Conservation (phyloP, 2,329 filamentous ascomycete genomes). For the Daldinia sp. region DNA sequence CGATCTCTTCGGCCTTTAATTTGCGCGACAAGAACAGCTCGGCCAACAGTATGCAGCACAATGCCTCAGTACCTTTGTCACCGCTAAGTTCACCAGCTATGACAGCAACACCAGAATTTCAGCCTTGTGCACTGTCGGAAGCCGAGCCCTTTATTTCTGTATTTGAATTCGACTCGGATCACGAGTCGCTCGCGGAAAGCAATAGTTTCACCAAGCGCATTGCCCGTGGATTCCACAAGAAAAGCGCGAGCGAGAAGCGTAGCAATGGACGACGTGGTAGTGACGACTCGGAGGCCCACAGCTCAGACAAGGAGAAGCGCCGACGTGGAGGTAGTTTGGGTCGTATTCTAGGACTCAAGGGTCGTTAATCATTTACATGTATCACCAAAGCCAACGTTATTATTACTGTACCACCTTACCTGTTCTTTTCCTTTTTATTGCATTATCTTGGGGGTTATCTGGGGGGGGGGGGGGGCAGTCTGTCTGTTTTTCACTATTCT, state of each 20-base stretch:
- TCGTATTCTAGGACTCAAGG: conserved; percentile 41
- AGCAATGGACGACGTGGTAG: conserved; percentile 11
- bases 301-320: conserved; percentile 29
- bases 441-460: conserved; percentile 2
- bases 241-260: conserved; percentile 44
- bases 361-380: conserved; percentile 20
- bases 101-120: conserved; percentile 30
- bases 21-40: conserved; percentile 36
- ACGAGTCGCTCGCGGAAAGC: conserved; percentile 44
- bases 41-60: conserved; percentile 22
- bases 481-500: not conserved
- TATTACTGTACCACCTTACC: not conserved
- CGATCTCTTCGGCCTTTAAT: conserved; percentile 39
- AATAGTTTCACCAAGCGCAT: conserved; percentile 50
- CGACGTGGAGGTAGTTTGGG: conserved; percentile 44
- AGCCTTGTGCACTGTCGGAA: conserved; percentile 34
- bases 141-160: conserved; percentile 51
- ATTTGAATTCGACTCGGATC: conserved; percentile 59
- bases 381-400: not conserved
- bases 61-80: conserved; percentile 30
- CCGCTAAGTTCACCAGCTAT: conserved; percentile 38
- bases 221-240: conserved; percentile 55
- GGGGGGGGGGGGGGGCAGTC: conserved; percentile 8
- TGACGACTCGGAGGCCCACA: conserved; percentile 11
- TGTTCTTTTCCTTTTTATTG: conserved; percentile 1